Conservation (phyloP, 2,329 filamentous ascomycete species). For the Leptographium galeiforme region DNA sequence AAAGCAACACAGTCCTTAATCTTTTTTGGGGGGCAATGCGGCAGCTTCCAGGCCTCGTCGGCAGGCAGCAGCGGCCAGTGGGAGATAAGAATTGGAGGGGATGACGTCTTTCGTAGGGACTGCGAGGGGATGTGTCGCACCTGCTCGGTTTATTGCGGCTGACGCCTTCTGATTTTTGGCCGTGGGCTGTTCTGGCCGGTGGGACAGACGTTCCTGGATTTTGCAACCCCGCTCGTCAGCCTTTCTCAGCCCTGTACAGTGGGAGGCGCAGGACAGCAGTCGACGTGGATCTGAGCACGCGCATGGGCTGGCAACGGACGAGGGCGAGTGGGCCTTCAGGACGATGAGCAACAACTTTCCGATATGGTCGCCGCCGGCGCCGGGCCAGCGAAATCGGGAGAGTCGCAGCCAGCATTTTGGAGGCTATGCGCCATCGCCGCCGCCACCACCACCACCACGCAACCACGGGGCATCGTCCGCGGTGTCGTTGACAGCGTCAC, state of each 20-base stretch:
- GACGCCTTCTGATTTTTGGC: too few relatives aligned
- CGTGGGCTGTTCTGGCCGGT: too few relatives aligned
- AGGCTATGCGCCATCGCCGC: constrained; percentile 26
- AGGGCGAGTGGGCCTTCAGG: neutral
- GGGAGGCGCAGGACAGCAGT: too few relatives aligned
- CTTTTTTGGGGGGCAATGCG: too few relatives aligned
- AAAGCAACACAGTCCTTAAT: too few relatives aligned
- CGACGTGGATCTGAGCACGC: neutral
- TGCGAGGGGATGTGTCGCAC: too few relatives aligned
- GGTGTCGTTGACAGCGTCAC: too few relatives aligned
- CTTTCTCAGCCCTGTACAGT: too few relatives aligned
- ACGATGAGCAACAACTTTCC: constrained; percentile 6
- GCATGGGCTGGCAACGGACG: neutral
- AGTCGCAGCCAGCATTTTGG: constrained; percentile 41
- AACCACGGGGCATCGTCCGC: constrained; percentile 1
- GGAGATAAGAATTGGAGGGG: neutral
- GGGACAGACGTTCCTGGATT: too few relatives aligned
- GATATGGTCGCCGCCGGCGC: constrained; percentile 1
- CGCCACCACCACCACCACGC: constrained; percentile 8
- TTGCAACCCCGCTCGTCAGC: too few relatives aligned
- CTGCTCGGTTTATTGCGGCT: too few relatives aligned
- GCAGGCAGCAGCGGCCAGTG: neutral
- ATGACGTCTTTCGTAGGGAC: neutral
- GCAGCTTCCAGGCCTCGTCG: neutral
- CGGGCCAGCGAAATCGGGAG: constrained; percentile 2